These are phyloP conservation scores for Babesia gibsoni DNA, from an alignment of 169 alveolate genomes.

Conservation along the genomic window DNA sequence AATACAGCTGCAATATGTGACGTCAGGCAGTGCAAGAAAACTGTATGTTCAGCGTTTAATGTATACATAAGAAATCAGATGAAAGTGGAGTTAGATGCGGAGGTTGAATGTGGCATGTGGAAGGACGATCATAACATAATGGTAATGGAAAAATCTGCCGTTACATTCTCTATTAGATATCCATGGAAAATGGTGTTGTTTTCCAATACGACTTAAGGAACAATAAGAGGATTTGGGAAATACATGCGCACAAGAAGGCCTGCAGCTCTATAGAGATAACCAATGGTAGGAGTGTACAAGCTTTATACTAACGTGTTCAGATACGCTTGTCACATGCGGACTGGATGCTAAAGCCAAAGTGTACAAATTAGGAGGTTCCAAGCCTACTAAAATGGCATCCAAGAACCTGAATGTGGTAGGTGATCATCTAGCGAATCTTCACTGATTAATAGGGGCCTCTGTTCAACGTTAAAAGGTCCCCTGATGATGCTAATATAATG, in stretches of 20 bases:
- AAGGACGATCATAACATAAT: not conserved
- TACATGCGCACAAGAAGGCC: conserved; percentile 49
- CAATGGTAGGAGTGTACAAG: not conserved
- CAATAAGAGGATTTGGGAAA: conserved; percentile 29
- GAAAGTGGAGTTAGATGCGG: conserved; percentile 12
- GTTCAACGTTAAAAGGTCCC: conserved; percentile 31
- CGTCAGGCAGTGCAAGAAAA: conserved; percentile 17
- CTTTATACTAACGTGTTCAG: not conserved
- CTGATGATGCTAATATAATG: conserved; percentile 37
- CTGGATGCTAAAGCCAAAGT: conserved; percentile 60
- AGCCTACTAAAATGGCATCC: conserved; percentile 23
- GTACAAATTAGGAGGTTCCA: conserved; percentile 4
- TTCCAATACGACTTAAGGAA: conserved; percentile 28
- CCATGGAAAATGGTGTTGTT: conserved; percentile 49
- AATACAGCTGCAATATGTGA: conserved; percentile 40
- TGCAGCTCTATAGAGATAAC: conserved; percentile 25
- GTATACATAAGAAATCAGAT: not conserved
- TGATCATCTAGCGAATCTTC: not conserved
- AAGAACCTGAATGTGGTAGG: conserved; percentile 52
- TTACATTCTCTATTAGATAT: not conserved
- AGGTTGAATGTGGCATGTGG: conserved; percentile 52
- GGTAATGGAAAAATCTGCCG: not conserved
- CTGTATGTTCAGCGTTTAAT: not conserved
- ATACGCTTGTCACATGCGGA: conserved; percentile 56
- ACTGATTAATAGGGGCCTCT: conserved; percentile 35